Evolutionary conservation across 352 stramenopile species (phyloP).

Genomic region (Pythium oligandrum): DNA sequence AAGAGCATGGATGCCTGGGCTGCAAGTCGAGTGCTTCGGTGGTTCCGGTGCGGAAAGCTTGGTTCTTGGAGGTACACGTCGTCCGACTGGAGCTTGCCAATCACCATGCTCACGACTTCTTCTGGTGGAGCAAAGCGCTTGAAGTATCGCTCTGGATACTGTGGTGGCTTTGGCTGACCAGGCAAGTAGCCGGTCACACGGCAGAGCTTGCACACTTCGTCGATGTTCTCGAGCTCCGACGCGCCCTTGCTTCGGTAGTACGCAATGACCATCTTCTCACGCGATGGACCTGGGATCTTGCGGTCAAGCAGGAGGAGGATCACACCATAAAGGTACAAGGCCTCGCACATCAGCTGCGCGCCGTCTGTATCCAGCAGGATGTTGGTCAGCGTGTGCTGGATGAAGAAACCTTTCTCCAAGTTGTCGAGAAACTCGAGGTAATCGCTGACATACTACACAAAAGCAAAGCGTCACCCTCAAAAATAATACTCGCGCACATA

Average conservation of each 20-base stretch:
- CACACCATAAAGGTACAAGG: conserved; percentile 93
- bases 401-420: conserved; percentile 92
- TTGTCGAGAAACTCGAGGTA: conserved; percentile 91
- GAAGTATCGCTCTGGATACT: conserved; percentile 87
- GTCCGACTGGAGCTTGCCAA: conserved; percentile 92
- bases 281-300: conserved; percentile 81
- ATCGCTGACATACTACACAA: conserved; percentile 86
- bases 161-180: conserved; percentile 72
- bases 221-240: conserved; percentile 85
- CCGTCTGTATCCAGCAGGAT: conserved; percentile 93
- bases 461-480: conserved; percentile 1
- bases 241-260: conserved; percentile 88
- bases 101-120: conserved; percentile 90
- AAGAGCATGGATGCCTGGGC: conserved; percentile 93
- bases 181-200: conserved; percentile 88
- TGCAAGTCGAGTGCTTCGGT: conserved; percentile 89
- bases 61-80: conserved; percentile 92
- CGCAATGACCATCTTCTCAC: conserved; percentile 91
- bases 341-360: conserved; percentile 92
- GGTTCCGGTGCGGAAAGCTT: conserved; percentile 90
- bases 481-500: background rate
- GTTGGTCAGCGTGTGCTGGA: conserved; percentile 93
- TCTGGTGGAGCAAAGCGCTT: conserved; percentile 84
- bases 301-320: conserved; percentile 93
- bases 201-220: conserved; percentile 90